Evolutionary conservation across 495 filamentous ascomycete species (phyloP), one percentile per base, ranked within the genome.

Genomic region (Penicillium steckii): DNA sequence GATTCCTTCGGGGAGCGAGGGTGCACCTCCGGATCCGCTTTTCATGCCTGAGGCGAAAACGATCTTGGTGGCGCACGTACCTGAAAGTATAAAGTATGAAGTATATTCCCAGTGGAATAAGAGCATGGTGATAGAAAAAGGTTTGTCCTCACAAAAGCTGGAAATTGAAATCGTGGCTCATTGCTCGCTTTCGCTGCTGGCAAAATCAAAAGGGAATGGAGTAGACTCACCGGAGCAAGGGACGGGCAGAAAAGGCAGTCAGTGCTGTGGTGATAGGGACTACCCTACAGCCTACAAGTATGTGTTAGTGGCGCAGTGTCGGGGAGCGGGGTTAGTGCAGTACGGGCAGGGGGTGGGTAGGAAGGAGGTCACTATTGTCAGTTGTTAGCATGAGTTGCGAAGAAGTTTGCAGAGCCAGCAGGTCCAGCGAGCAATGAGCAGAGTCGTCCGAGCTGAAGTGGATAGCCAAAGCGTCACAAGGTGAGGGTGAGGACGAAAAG

Each of bases 1-100:
- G 57, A 22, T 46, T 53, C 46, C 38, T 48, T 59, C 68, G 70
- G 68, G 68, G 70, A 73, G 67, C n/a, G 37, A 44, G 1, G 42
- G 48, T 5, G 29, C 44, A 53, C 46, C 68, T 73, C 70, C 70
- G 59, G 55, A 10, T 29, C 37, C 48, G 44, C 38, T 30, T 43
- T 17, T 21, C 40, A 45, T 42, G 49, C 62, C 62, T 66, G 45
- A 61, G 61, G 53, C 41, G 5, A n/a, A n/a, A n/a, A 12, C 25
- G 24, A 46, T 18, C 27, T 19, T 21, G 23, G 51, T 46, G 38
- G 44, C 46, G 52, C 32, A 18, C 26, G 19, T n/a, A 35, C 22
- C 8, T 22, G 38, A n/a, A 41, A 21, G 9, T 41, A 41, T 41
- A 41, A 8, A 4, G n/a, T n/a, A n/a, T 8, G 17, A 41, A 41